These are phyloP conservation scores for Phytopythium chamaehyphon DNA, from an alignment of 352 stramenopile genomes.

Conservation along the genomic window DNA sequence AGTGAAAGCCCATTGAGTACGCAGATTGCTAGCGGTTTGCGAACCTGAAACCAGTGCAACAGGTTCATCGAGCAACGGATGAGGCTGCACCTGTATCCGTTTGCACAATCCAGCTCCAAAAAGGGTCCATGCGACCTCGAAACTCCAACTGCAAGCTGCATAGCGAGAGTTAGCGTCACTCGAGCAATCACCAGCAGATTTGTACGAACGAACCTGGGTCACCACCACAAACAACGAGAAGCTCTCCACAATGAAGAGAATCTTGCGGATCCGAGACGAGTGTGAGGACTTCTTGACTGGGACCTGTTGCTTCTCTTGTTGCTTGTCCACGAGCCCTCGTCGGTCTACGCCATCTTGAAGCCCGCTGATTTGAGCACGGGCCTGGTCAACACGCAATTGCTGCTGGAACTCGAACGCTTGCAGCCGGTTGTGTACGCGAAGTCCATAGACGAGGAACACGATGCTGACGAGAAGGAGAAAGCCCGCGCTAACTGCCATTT, in stretches of 20 bases:
- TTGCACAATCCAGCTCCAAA: conserved; percentile 23
- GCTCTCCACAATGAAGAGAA: conserved; percentile 14
- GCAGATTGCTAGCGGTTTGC: not conserved
- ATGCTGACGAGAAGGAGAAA: conserved; percentile 18
- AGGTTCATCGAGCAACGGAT: conserved; percentile 16
- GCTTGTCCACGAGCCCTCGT: not conserved
- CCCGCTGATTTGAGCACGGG: not conserved
- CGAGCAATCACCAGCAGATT: not conserved
- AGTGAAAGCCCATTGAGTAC: not conserved
- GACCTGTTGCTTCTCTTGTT: not conserved
- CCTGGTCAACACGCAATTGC: not conserved
- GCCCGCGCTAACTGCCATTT: conserved; percentile 19
- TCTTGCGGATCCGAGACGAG: conserved; percentile 22
- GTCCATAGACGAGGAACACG: conserved; percentile 24
- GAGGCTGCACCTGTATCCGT: conserved; percentile 12
- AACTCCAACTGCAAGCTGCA: conserved; percentile 16
- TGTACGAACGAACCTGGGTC: not conserved
- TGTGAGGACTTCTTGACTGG: conserved; percentile 3
- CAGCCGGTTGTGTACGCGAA: conserved; percentile 18
- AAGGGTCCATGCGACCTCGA: conserved; percentile 5
- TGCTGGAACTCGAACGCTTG: conserved; percentile 19
- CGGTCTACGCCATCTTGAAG: not conserved
- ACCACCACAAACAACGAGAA: not conserved
- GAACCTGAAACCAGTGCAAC: conserved; percentile 24
- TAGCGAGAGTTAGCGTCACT: not conserved